Conservation (phyloP, 805 yeast genomes). For the Tetrapisispora fleetii region DNA sequence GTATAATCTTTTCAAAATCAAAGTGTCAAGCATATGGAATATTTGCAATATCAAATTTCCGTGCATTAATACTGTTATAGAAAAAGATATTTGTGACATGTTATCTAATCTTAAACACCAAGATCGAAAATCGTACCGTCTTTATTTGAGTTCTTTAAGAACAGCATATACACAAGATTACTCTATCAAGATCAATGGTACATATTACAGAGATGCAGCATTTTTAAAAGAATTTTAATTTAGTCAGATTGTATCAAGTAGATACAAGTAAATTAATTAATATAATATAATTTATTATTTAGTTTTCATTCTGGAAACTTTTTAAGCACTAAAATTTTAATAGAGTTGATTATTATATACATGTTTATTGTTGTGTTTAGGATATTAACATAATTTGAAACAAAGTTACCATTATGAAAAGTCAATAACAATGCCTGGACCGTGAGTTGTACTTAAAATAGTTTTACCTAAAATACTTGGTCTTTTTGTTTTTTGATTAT, state of each 20-base stretch:
- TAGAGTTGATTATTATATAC: not conserved
- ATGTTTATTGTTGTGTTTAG: not conserved
- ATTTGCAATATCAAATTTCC: not conserved
- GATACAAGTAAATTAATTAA: not conserved
- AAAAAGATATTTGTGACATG: not conserved
- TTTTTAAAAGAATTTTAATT: not conserved
- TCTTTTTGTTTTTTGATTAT: slow-evolving; percentile 52
- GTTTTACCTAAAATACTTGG: slow-evolving; percentile 65
- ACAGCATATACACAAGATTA: not conserved
- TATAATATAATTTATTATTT: not conserved
- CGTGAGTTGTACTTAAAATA: slow-evolving; percentile 56
- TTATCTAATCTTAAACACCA: not conserved
- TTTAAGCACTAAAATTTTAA: not conserved
- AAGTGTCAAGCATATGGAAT: not conserved
- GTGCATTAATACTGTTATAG: not conserved
- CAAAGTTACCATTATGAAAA: slow-evolving; percentile 19
- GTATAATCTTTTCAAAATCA: not conserved
- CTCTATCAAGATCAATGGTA: not conserved
- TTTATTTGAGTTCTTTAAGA: not conserved
- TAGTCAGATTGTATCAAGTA: not conserved
- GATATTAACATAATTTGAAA: not conserved
- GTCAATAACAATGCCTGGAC: slow-evolving; percentile 70
- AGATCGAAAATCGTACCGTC: not conserved
- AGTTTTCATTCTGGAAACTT: not conserved
- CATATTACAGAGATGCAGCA: not conserved